These are phyloP conservation scores for Colletotrichum horii DNA, from an alignment of 2,329 filamentous ascomycete species.

Conservation along the genomic window DNA sequence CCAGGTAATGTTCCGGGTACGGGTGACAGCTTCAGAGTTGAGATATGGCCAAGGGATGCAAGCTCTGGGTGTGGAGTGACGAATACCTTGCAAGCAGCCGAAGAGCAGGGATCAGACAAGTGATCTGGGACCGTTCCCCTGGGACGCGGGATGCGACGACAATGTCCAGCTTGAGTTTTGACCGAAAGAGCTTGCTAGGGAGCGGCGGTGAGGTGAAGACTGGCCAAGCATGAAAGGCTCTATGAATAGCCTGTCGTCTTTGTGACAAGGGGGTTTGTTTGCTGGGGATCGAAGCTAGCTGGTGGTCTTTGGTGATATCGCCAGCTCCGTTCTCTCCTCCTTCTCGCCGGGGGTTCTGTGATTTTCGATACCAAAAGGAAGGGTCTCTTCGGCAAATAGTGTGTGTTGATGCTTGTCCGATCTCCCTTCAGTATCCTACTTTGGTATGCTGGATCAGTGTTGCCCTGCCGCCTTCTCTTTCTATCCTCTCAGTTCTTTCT, in stretches of 20 bases:
- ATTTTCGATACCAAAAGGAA: not conserved
- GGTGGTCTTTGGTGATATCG: not conserved
- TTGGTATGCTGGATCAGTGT: not conserved
- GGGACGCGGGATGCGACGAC: conserved; percentile 1
- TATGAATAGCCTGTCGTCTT: conserved; percentile 13
- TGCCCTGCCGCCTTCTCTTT: not conserved
- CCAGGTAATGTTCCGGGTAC: not conserved
- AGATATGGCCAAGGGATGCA: not conserved
- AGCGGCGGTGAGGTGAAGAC: not conserved
- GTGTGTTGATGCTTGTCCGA: not conserved
- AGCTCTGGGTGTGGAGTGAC: not conserved
- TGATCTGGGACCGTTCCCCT: conserved; percentile 6
- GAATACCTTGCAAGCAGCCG: conserved; percentile 20
- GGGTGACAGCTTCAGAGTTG: not conserved
- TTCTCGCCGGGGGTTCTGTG: not conserved
- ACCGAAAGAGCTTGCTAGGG: conserved; percentile 2
- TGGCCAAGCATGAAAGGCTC: not conserved
- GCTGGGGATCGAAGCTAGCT: not conserved
- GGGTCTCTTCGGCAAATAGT: not conserved
- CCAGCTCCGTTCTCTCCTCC: not conserved
- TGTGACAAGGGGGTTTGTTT: not conserved
- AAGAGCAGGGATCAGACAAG: conserved; percentile 8
- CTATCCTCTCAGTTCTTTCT: not conserved
- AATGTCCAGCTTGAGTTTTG: not conserved
- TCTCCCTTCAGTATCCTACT: not conserved